phyloP scores from a whole-genome alignment of 1,284 basidiomycete species.

The Mycosarcoma maydis region DNA sequence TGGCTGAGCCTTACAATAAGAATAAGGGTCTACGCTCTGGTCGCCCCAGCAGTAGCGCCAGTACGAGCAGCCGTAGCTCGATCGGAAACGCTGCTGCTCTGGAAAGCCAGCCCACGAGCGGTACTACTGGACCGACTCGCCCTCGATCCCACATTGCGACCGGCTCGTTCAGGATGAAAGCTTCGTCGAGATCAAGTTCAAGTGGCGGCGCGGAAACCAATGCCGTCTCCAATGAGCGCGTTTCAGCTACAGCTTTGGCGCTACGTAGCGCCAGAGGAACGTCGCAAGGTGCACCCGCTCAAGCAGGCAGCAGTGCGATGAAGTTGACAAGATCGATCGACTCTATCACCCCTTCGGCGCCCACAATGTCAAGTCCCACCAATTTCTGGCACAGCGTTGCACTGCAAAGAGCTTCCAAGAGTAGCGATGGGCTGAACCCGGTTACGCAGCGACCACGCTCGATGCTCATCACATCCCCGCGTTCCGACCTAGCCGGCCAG shows the following conservation, averaged over 20 bases:
- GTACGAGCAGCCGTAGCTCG: conserved; percentile 26
- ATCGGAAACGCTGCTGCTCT: conserved; percentile 6
- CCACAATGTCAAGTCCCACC: not conserved
- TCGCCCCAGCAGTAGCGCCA: conserved; percentile 28
- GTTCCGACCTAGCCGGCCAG: not conserved
- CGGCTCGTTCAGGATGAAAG: conserved; percentile 23
- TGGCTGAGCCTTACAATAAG: conserved; percentile 36
- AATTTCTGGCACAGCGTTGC: conserved; percentile 6
- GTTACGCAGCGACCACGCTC: conserved; percentile 11
- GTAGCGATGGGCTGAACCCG: conserved; percentile 2
- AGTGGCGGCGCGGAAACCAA: not conserved
- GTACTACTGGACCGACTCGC: conserved; percentile 14
- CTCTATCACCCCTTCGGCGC: not conserved
- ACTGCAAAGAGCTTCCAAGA: conserved; percentile 3
- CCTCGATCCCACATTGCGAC: conserved; percentile 19
- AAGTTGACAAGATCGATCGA: conserved; percentile 22
- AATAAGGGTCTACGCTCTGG: conserved; percentile 20
- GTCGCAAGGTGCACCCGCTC: conserved; percentile 4
- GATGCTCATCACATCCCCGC: conserved; percentile 5
- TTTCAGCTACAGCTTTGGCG: conserved; percentile 13
- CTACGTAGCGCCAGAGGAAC: conserved; percentile 20
- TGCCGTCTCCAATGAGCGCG: not conserved
- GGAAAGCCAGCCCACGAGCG: conserved; percentile 4
- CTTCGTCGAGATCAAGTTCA: conserved; percentile 6
- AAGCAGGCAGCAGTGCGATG: conserved; percentile 9